Evolutionary conservation across 352 stramenopile species (phyloP), one percentile per base, ranked within the genome.

Genomic region (Globisporangium ultimum): DNA sequence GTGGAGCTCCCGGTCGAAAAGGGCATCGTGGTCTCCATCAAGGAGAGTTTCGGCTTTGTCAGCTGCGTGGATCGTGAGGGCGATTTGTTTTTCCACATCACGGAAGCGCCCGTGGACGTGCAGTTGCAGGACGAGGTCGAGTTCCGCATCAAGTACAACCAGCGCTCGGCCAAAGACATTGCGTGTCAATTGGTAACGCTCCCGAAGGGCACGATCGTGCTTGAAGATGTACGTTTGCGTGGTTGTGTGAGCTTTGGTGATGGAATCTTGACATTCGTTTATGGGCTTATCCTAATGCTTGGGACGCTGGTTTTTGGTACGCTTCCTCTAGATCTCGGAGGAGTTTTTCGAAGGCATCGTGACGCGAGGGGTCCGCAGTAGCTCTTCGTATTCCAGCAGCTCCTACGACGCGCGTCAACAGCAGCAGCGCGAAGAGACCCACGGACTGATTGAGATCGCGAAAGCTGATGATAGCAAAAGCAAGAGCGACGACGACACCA

Each of bases 31-130:
- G 70, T 80, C 24, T 70, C 73, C 9, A 76, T 86, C 47, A 80
- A 72, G 52, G 76, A 83, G 32, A 81, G 66, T 28, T 86, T 86
- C 50, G 76, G 76, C 45, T 86, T 86, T 53, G 71, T 86, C 40
- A 77, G 80, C 61, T 77, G 78, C 53, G 61, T 86, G 60, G 80
- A 87, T 10, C 71, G 78, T 52, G 78, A 93, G 14, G 78, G 76
- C 20, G 84, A 93, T 41, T 51, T 91, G 45, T 93, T 93, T 64
- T 93, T 93, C 67, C 84, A 93, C 68, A 84, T 91, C 38, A 85
- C 78, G 9, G 84, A 93, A 46, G 84, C 80, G 24, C 84, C 84
- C 0, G 62, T 84, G 61, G 79, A 88, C 61, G 56, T 87, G 49
- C 71, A 89, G 55, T 42, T 90, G 46, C 69, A 86, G 21, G 81